Evolutionary conservation across 2,329 filamentous ascomycete genomes (phyloP), one percentile per base, ranked within the genome.

Genomic region (Hymenoscyphus repandus): DNA sequence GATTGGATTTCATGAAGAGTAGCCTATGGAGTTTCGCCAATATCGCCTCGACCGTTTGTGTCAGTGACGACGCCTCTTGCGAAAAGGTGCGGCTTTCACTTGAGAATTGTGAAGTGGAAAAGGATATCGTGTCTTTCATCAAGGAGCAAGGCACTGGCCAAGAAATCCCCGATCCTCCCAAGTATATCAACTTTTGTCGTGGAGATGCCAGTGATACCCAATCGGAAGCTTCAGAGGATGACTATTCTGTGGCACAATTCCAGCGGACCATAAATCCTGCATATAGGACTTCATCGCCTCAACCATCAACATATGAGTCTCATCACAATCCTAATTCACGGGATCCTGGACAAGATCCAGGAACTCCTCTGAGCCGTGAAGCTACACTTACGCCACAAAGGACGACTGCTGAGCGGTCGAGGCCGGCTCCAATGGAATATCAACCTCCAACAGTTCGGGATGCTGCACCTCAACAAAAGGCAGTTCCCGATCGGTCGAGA

Each of bases 1-100:
- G 93, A 39, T 78, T 99, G 36, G 93, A 99, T 70, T 99, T 96
- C 66, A 91, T 90, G 59, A 99, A 97, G 76, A 95, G 88, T 72
- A 97, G 93, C 64, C 75, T 99, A 6, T 99, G 93, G 95, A 92
- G 85, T 12, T 99, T 97, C 72, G 92, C 93, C 50, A 99, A 99
- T 68, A 90, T 99, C 62, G 84, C 93, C 1, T 97, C 92, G 0
- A 97, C 92, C 0, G 93, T 97, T 10, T 99, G 93, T 65, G 93
- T 99, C 43, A 97, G 91, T 67, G 93, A 99, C 64, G 93, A 99
- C 72, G 82, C 88, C 57, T 93, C 92, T 2, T 99, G 92, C 69
- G 95, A 99, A 70, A 97, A 96, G 73, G 88, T 99, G 54, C 84
- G 95, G 10, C 73, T 97, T 5, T 92, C 92, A 0, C 76, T 99